Percentiles rank a stretch among this genome's conserved stretches.
phyloP scores from a whole-genome alignment of 495 filamentous ascomycete species.

The Melanomma pulvis-pyrius region DNA sequence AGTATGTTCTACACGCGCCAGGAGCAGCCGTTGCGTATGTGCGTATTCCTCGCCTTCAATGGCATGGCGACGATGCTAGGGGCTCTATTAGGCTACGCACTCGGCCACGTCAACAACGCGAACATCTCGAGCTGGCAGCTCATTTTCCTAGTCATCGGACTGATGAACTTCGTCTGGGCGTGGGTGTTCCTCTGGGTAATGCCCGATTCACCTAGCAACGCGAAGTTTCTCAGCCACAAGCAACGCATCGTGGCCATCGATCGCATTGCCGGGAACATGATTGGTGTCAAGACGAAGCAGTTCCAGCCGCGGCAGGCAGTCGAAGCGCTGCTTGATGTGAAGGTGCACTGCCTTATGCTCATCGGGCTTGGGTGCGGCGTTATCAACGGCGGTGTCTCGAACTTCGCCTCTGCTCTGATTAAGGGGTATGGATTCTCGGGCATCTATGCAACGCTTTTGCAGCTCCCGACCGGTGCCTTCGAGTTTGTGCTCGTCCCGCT shows the following conservation, averaged over 20 bases:
- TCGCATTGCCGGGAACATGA: constrained; percentile 36
- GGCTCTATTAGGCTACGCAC: constrained; percentile 61
- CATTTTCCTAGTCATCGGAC: constrained; percentile 48
- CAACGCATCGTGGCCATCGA: constrained; percentile 37
- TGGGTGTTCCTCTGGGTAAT: constrained; percentile 45
- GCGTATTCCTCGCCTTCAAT: constrained; percentile 39
- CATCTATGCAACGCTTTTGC: constrained; percentile 53
- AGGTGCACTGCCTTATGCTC: constrained; percentile 64
- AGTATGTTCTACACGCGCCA: constrained; percentile 57
- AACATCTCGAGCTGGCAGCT: constrained; percentile 37
- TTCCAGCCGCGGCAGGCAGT: constrained; percentile 50
- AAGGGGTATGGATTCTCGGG: constrained; percentile 64
- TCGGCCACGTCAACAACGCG: constrained; percentile 39
- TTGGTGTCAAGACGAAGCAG: constrained; percentile 40
- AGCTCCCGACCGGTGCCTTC: constrained; percentile 54
- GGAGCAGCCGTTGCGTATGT: constrained; percentile 59
- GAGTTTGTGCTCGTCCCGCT: constrained; percentile 35
- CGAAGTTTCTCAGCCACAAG: constrained; percentile 39
- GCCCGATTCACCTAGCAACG: constrained; percentile 57
- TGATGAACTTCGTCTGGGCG: constrained; percentile 52
- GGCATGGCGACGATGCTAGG: constrained; percentile 34
- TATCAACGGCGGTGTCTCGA: constrained; percentile 60
- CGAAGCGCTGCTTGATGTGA: constrained; percentile 63
- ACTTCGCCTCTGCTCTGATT: constrained; percentile 65
- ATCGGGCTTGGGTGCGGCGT: constrained; percentile 61